These are phyloP conservation scores for Stachybotrys elegans DNA, from an alignment of 2,329 filamentous ascomycete species.

Conservation along the genomic window DNA sequence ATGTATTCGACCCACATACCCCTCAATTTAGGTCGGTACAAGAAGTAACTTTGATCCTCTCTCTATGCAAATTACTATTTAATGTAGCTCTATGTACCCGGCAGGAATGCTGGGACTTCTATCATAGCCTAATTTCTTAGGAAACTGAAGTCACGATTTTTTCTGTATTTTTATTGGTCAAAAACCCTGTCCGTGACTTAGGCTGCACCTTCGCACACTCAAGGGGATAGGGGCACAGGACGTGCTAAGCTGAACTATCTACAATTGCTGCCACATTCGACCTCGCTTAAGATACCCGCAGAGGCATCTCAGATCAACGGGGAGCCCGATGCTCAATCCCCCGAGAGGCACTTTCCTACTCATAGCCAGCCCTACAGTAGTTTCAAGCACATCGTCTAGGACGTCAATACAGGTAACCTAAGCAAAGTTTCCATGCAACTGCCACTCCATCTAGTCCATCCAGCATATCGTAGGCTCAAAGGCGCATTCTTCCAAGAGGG, in stretches of 20 bases:
- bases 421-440: conserved; percentile 1
- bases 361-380: conserved; percentile 3
- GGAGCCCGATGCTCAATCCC: neutral
- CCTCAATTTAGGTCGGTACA: no score
- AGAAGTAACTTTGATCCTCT: no score
- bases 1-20: no score
- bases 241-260: conserved; percentile 4
- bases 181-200: no score
- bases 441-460: conserved; percentile 14
- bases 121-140: no score
- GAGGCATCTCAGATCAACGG: neutral
- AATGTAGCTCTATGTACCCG: no score
- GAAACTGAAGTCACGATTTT: no score
- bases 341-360: conserved; percentile 3
- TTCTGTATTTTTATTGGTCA: no score
- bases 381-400: conserved; percentile 4
- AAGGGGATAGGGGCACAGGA: conserved; percentile 3
- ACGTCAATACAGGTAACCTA: conserved; percentile 2
- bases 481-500: conserved; percentile 3
- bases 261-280: conserved; percentile 2
- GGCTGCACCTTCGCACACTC: no score
- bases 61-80: no score
- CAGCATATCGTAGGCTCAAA: conserved; percentile 2
- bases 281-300: conserved; percentile 2
- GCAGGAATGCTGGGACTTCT: no score